Evolutionary conservation across 768 basidiomycete species (phyloP), one percentile per base, ranked within the genome.

Genomic region (Rhizopogon salebrosus): DNA sequence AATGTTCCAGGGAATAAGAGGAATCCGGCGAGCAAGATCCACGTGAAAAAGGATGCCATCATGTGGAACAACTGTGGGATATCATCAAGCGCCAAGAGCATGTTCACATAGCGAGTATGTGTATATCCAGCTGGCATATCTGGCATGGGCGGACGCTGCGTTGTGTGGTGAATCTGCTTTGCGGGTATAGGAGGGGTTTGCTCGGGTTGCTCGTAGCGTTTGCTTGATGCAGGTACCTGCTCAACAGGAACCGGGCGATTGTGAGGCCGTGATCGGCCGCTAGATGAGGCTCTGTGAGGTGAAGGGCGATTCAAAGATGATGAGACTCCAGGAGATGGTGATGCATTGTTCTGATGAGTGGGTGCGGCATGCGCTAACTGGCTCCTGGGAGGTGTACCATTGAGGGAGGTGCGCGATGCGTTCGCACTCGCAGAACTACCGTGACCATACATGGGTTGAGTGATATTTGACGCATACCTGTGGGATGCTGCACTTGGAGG

Each of bases 1-100:
- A 84, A 84, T 6, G 83, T 84, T 46, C 80, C 79, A 2, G 83
- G 83, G 56, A 84, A 82, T 26, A 84, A 69, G 16, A 84, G 67
- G 60, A 84, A 84, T 7, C 82, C 82, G 8, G 82, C 82, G 22
- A 84, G 68, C 48, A 84, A 59, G 51, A 84, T 74, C 83, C 83
- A 84, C 8, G 79, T 83, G 57, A 80, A 84, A 66, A 84, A 83
- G 7, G 72, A 72, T 2, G 79, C 75, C n/a, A 76, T 61, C 13
- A 80, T 51, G 51, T 82, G 80, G 62, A 77, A 71, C 38, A 76
- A 20, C 3, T 64, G 57, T 16, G 81, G 79, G 40, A 84, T 83
- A 35, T 68, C 72, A 57, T 84, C 83, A 20, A 83, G 64, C 4
- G 80, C 83, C 31, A 84, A 74, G 23, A 84, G 71, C 82, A 84